Percentiles rank a stretch among this genome's conserved stretches.
Evolutionary conservation across 306 rosid genomes (phyloP).

Genomic region (Prosopis cineraria): DNA sequence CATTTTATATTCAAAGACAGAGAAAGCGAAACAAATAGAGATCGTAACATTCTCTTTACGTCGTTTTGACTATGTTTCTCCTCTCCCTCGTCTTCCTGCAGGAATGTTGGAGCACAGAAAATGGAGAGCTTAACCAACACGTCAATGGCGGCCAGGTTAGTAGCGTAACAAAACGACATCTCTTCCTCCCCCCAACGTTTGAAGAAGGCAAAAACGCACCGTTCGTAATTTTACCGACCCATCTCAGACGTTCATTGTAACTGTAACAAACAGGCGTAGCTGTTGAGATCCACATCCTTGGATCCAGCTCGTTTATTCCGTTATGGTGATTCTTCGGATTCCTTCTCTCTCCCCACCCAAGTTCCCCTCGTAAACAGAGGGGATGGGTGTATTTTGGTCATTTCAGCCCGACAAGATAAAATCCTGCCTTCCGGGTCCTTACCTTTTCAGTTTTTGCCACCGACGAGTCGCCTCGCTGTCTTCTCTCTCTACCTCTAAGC

Average conservation of each 20-base stretch:
- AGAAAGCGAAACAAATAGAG: neutral
- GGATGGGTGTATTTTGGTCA: slow-evolving; percentile 28
- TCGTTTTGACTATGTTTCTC: neutral
- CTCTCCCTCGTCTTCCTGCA: slow-evolving; percentile 15
- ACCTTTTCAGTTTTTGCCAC: slow-evolving; percentile 5
- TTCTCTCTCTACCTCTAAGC: slow-evolving; percentile 17
- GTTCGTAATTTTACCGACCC: neutral
- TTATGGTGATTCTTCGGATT: slow-evolving; percentile 55
- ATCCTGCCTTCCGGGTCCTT: neutral
- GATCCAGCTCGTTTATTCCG: slow-evolving; percentile 76
- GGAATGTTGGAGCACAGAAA: slow-evolving; percentile 51
- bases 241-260: slow-evolving; percentile 46
- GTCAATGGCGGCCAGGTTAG: slow-evolving; percentile 80
- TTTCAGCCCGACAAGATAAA: slow-evolving; percentile 12
- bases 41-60: neutral
- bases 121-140: slow-evolving; percentile 71
- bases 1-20: slow-evolving; percentile 9
- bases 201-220: neutral
- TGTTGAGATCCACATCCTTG: slow-evolving; percentile 59
- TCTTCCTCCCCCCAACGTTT: neutral
- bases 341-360: slow-evolving; percentile 37
- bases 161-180: neutral
- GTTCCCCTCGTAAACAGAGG: slow-evolving; percentile 29
- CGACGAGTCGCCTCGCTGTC: slow-evolving; percentile 18
- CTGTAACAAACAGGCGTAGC: slow-evolving; percentile 37